A percentile compares a stretch with the other conserved stretches of the same genome.
phyloP scores from a whole-genome alignment of 2,329 filamentous ascomycete species.

The Sphaerulina vaccinii region DNA sequence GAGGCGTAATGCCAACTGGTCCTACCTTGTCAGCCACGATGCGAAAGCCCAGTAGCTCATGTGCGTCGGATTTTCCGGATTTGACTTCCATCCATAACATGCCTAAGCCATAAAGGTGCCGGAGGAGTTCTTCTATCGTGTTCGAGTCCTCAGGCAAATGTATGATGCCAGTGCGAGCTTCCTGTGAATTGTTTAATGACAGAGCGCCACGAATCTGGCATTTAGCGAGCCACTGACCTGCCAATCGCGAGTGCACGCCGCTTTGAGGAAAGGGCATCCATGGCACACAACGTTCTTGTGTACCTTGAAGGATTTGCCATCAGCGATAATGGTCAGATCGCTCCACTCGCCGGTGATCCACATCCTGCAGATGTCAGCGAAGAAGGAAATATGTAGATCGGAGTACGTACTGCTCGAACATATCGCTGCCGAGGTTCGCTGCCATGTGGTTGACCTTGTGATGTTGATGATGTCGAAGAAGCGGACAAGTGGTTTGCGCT shows the following conservation, averaged over 20 bases:
- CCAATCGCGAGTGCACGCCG: conserved; percentile 1
- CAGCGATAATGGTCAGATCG: conserved; percentile 5
- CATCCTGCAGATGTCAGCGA: background rate
- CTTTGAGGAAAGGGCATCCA: conserved; percentile 4
- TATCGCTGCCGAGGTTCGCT: background rate
- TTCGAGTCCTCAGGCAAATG: background rate
- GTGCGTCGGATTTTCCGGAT: background rate
- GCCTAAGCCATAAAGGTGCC: background rate
- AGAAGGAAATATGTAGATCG: no score
- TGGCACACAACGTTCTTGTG: conserved; percentile 5
- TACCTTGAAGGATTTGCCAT: conserved; percentile 1
- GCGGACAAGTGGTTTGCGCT: background rate
- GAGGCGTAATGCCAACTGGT: background rate
- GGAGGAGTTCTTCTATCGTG: background rate
- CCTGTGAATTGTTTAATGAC: background rate
- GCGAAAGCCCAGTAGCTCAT: background rate
- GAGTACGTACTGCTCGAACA: background rate
- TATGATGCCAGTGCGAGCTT: background rate
- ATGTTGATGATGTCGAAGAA: background rate
- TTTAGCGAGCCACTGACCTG: background rate
- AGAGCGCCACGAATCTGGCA: background rate
- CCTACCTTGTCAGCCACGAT: background rate
- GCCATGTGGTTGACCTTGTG: background rate
- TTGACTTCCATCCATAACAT: background rate
- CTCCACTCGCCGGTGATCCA: conserved; percentile 1